Conservation (phyloP, 176 grass and related monocot species). For the Aegilops umbellulata region DNA sequence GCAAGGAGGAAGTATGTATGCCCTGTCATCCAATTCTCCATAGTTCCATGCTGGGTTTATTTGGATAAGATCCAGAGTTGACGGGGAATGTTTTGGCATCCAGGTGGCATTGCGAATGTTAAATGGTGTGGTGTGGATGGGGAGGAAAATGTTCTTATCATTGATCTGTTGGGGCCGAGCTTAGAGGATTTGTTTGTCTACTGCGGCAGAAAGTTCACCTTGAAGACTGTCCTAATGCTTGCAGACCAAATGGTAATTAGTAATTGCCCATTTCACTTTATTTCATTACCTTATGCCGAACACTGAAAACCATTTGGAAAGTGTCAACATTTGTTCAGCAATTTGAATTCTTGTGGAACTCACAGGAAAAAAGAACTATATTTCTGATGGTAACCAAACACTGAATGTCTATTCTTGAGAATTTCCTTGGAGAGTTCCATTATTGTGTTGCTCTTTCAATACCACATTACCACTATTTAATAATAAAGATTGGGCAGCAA, state of each 20-base stretch:
- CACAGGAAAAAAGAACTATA: neutral
- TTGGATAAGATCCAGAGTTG: neutral
- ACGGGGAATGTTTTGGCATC: neutral
- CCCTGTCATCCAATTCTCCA: neutral
- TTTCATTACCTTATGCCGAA: neutral
- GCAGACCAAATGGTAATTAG: slow-evolving; percentile 77
- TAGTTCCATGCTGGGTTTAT: neutral
- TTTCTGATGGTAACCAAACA: neutral
- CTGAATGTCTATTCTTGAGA: neutral
- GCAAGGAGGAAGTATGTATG: slow-evolving; percentile 67
- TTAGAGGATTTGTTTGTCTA: slow-evolving; percentile 76
- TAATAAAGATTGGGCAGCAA: neutral
- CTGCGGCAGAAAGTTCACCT: slow-evolving; percentile 55
- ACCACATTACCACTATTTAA: neutral
- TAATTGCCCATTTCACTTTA: neutral
- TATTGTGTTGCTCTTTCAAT: neutral
- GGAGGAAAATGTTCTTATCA: slow-evolving; percentile 75
- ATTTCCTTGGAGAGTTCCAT: neutral
- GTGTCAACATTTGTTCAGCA: neutral
- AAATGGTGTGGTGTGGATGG: slow-evolving; percentile 69
- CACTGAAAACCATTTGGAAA: neutral
- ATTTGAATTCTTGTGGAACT: neutral
- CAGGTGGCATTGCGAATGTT: slow-evolving; percentile 71
- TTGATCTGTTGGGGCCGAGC: slow-evolving; percentile 72
- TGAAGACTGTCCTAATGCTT: slow-evolving; percentile 79